phyloP scores from a whole-genome alignment of 306 rosid species.

The Sesbania bispinosa region DNA sequence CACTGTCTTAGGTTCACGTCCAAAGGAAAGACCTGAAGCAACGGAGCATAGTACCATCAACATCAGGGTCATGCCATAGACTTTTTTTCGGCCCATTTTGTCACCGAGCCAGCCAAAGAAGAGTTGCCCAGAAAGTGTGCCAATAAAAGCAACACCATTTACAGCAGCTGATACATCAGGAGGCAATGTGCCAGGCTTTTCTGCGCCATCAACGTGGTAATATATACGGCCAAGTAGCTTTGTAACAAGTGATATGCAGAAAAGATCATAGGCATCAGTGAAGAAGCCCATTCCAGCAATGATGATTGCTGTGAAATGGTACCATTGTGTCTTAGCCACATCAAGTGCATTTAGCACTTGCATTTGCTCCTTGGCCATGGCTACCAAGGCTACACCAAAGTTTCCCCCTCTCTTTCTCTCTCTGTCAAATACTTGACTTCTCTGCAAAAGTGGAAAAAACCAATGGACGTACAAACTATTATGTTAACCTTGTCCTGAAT shows the following conservation, averaged over 20 bases:
- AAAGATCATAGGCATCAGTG: slow-evolving; percentile 80
- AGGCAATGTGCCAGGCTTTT: slow-evolving; percentile 64
- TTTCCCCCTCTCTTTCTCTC: background rate
- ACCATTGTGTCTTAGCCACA: slow-evolving; percentile 72
- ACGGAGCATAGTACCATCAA: slow-evolving; percentile 63
- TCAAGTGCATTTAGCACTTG: slow-evolving; percentile 65
- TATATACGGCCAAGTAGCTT: slow-evolving; percentile 76
- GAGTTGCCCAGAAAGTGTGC: slow-evolving; percentile 69
- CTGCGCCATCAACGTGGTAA: slow-evolving; percentile 56
- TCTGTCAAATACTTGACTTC: slow-evolving; percentile 14
- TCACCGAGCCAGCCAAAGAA: slow-evolving; percentile 92
- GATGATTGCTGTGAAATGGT: slow-evolving; percentile 70
- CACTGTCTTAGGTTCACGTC: slow-evolving; percentile 48
- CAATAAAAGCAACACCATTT: slow-evolving; percentile 66
- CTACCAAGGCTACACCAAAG: background rate
- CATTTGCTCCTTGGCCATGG: slow-evolving; percentile 49
- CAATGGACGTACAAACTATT: background rate
- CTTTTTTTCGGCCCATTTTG: slow-evolving; percentile 64
- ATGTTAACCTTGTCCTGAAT: background rate
- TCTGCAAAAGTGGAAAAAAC: slow-evolving; percentile 23
- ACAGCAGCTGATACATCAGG: slow-evolving; percentile 69
- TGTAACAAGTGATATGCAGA: slow-evolving; percentile 68
- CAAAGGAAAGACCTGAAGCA: slow-evolving; percentile 72
- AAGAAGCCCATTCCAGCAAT: slow-evolving; percentile 87
- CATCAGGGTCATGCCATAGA: slow-evolving; percentile 72